These are phyloP conservation scores for Hippophae tibetana DNA, from an alignment of 306 rosid species.

Conservation along the genomic window DNA sequence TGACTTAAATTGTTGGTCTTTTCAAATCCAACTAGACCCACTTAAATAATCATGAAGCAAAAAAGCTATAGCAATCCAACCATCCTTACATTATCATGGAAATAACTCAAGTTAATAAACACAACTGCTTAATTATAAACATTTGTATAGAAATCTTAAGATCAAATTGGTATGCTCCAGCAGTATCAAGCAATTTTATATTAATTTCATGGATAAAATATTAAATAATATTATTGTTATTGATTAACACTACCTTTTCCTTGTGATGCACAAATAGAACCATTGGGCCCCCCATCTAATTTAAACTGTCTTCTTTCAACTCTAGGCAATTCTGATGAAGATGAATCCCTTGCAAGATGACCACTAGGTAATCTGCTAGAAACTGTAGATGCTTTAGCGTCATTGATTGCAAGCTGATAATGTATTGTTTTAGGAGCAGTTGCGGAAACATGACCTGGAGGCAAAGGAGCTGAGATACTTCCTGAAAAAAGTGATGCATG, in stretches of 20 bases:
- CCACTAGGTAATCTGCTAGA: constrained; percentile 49
- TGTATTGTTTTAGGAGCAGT: constrained; percentile 37
- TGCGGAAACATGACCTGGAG: constrained; percentile 42
- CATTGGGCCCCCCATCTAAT: constrained; percentile 43
- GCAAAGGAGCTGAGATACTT: constrained; percentile 34
- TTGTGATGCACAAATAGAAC: constrained; percentile 46
- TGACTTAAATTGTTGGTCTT: not conserved
- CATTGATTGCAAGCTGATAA: constrained; percentile 43
- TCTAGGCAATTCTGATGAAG: constrained; percentile 46
- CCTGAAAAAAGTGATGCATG: constrained; percentile 32
- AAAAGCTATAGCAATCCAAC: no score
- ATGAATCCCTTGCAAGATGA: constrained; percentile 62
- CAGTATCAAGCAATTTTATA: no score
- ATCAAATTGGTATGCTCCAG: no score
- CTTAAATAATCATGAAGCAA: no score
- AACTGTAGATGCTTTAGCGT: constrained; percentile 40
- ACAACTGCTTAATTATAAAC: no score
- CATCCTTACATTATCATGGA: no score
- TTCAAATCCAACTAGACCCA: not conserved
- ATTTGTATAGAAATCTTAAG: no score
- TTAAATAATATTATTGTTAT: not conserved
- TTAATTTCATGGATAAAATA: no score
- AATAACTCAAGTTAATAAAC: no score
- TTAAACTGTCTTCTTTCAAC: constrained; percentile 50
- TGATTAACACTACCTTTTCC: constrained; percentile 46